phyloP scores from a whole-genome alignment of 345 rosid species.

The Eucalyptus pauciflora region DNA sequence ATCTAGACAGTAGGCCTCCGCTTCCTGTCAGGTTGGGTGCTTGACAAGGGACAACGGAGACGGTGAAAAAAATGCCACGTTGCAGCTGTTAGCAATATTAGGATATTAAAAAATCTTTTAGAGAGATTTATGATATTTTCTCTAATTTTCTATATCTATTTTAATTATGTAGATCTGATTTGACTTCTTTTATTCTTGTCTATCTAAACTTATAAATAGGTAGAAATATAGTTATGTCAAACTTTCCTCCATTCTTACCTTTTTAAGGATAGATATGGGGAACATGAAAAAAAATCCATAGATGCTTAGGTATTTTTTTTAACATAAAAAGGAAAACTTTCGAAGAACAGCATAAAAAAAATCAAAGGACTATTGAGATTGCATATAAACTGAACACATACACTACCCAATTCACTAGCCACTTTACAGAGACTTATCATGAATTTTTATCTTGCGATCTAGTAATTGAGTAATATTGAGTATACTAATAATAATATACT shows the following conservation, averaged over 20 bases:
- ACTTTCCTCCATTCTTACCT: background rate
- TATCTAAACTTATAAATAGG: too few relatives aligned
- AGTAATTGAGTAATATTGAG: background rate
- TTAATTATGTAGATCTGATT: rapidly evolving
- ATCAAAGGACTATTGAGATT: background rate
- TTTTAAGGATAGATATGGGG: rapidly evolving
- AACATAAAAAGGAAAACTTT: background rate
- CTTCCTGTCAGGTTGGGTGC: slow-evolving; percentile 14
- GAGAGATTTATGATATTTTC: rapidly evolving
- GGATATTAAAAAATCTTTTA: too few relatives aligned
- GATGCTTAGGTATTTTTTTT: background rate
- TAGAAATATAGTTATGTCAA: background rate
- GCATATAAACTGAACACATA: background rate
- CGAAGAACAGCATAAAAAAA: background rate
- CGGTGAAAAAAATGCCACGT: background rate
- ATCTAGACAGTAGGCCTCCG: background rate
- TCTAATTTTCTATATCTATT: too few relatives aligned
- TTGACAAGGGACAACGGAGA: background rate
- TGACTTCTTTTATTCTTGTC: too few relatives aligned
- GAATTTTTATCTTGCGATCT: background rate
- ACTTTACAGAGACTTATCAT: background rate
- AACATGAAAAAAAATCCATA: background rate
- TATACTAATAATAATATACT: background rate
- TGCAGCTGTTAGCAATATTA: too few relatives aligned
- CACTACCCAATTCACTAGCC: background rate